These are phyloP conservation scores for Medicago arabica DNA, from an alignment of 306 rosid genomes.

Conservation along the genomic window DNA sequence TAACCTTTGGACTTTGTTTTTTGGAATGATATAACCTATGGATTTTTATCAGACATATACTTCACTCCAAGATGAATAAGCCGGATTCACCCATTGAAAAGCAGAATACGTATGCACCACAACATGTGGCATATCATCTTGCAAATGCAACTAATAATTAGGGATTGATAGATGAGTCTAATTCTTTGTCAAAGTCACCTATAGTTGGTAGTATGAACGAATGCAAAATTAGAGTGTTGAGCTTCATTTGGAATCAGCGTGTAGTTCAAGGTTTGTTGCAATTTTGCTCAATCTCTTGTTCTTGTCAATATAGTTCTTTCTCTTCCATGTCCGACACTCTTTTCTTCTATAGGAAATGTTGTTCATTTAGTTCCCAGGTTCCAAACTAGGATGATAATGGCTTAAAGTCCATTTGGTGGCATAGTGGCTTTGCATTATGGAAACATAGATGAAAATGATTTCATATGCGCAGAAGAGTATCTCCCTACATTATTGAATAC, in stretches of 20 bases:
- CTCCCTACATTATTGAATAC: constrained; percentile 90
- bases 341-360: constrained; percentile 61
- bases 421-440: constrained; percentile 84
- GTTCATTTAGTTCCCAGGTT: constrained; percentile 52
- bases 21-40: constrained; percentile 12
- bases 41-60: constrained; percentile 71
- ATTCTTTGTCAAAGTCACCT: constrained; percentile 76
- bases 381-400: constrained; percentile 75
- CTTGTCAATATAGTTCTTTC: constrained; percentile 30
- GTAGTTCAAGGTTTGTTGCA: constrained; percentile 70
- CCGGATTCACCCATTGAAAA: constrained; percentile 54
- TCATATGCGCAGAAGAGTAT: constrained; percentile 64
- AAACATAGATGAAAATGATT: constrained; percentile 64
- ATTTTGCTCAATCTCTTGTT: constrained; percentile 17
- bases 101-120: constrained; percentile 53
- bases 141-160: constrained; percentile 58
- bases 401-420: constrained; percentile 90
- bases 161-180: constrained; percentile 66
- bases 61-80: constrained; percentile 70
- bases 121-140: constrained; percentile 44
- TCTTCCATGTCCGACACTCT: constrained; percentile 35
- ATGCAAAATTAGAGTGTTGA: constrained; percentile 71
- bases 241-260: constrained; percentile 59
- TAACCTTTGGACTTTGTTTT: constrained; percentile 26
- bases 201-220: constrained; percentile 81